These are phyloP conservation scores for Berkeleyomyces rouxiae DNA, from an alignment of 2,329 filamentous ascomycete species.

Conservation along the genomic window DNA sequence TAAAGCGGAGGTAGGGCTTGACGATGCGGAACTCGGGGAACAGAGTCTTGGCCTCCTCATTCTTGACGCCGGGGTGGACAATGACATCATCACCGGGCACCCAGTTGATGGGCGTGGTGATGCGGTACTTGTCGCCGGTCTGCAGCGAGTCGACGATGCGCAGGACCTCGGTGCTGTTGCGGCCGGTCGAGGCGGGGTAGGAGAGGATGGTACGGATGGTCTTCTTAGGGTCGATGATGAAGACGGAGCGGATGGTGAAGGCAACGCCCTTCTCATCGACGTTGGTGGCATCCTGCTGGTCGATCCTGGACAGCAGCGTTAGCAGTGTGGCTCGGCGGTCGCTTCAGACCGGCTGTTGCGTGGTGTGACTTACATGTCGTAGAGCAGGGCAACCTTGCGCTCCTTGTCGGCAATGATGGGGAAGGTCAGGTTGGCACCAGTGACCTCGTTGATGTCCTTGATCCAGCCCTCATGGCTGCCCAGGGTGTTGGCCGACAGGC, in stretches of 20 bases:
- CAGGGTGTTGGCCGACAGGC: constrained; percentile 73
- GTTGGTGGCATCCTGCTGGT: constrained; percentile 68
- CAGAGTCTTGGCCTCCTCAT: constrained; percentile 71
- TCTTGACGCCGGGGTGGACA: constrained; percentile 66
- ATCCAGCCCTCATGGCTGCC: constrained; percentile 78
- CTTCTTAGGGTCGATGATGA: constrained; percentile 87
- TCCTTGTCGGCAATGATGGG: constrained; percentile 70
- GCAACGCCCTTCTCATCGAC: constrained; percentile 69
- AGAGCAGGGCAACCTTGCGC: constrained; percentile 57
- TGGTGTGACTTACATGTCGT: constrained; percentile 49
- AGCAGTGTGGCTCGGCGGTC: background rate
- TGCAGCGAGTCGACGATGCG: constrained; percentile 65
- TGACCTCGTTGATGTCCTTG: constrained; percentile 70
- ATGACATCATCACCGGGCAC: constrained; percentile 79
- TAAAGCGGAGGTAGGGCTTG: constrained; percentile 62
- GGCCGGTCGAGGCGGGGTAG: constrained; percentile 81
- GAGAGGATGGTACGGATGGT: constrained; percentile 83
- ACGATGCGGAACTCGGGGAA: constrained; percentile 60
- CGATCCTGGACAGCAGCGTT: constrained; percentile 35
- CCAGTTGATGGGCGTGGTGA: constrained; percentile 88
- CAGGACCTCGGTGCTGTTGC: constrained; percentile 65
- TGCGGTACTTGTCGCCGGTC: constrained; percentile 71
- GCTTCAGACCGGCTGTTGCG: too few relatives aligned
- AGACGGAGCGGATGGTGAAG: constrained; percentile 88
- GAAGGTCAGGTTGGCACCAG: constrained; percentile 52